A percentile compares a stretch with the other conserved stretches of the same genome.
Evolutionary conservation across 2,329 filamentous ascomycete species (phyloP).

Genomic region (Fusarium dlaminii): DNA sequence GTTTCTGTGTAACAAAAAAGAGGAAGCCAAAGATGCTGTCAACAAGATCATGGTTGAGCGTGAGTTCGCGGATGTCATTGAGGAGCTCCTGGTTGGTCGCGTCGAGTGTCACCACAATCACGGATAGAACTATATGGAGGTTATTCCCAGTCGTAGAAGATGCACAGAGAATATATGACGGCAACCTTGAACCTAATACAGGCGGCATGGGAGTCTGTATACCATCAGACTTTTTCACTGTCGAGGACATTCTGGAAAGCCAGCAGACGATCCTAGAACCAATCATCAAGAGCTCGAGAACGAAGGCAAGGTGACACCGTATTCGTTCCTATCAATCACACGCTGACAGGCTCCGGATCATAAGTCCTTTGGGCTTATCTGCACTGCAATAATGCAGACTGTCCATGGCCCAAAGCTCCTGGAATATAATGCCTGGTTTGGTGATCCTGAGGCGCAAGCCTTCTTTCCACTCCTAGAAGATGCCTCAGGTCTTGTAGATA

Average conservation of each 20-base stretch:
- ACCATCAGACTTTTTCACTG: not conserved
- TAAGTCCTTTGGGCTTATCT: not conserved
- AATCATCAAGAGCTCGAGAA: not conserved
- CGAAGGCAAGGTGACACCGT: not conserved
- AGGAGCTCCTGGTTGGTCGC: not conserved
- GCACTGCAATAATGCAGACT: not conserved
- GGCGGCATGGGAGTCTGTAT: not conserved
- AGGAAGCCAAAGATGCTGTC: not conserved
- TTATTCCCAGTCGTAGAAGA: not conserved
- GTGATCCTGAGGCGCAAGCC: not conserved
- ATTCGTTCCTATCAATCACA: not conserved
- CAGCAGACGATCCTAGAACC: not conserved
- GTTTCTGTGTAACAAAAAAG: not conserved
- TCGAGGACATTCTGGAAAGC: not conserved
- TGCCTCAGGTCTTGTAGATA: not conserved
- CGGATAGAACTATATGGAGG: not conserved
- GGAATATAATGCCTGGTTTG: not conserved
- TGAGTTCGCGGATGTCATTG: not conserved
- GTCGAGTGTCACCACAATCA: not conserved
- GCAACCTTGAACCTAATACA: not conserved
- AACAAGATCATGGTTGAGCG: not conserved
- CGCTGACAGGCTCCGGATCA: not conserved
- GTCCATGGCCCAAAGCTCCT: not conserved
- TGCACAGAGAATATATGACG: not conserved
- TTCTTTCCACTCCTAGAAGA: not conserved